A percentile compares a stretch with the other conserved stretches of the same genome.
Evolutionary conservation across 495 filamentous ascomycete species (phyloP).

Genomic region (Bombardia bombarda): DNA sequence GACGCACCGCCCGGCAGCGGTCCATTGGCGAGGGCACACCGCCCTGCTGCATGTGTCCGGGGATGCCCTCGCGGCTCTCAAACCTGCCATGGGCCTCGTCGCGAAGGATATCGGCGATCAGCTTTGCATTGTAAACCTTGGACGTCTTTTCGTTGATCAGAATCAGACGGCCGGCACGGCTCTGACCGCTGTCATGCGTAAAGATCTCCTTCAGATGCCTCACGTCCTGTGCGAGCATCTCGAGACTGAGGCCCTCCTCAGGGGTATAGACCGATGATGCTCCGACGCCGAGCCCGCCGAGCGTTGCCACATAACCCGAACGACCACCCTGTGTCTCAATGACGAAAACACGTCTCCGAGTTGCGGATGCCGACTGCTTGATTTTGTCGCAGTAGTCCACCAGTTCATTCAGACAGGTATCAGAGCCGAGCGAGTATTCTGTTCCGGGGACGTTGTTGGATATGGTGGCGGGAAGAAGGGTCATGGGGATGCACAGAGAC

Average conservation of each 20-base stretch:
- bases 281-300: conserved; percentile 81
- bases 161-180: conserved; percentile 86
- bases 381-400: conserved; percentile 95
- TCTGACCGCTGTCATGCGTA: conserved; percentile 77
- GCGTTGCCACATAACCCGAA: conserved; percentile 89
- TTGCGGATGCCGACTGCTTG: conserved; percentile 90
- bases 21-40: conserved; percentile 94
- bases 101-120: conserved; percentile 91
- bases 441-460: conserved; percentile 98
- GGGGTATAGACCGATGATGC: conserved; percentile 96
- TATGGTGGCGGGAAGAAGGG: conserved; percentile 89
- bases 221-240: conserved; percentile 89
- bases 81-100: conserved; percentile 89
- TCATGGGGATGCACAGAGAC: conserved; percentile 88
- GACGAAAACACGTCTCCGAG: conserved; percentile 88
- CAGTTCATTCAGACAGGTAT: conserved; percentile 96
- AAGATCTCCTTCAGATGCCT: conserved; percentile 83
- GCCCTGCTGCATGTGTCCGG: conserved; percentile 95
- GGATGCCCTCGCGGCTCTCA: conserved; percentile 87
- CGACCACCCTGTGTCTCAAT: conserved; percentile 95
- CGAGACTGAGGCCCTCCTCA: conserved; percentile 89
- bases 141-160: conserved; percentile 90
- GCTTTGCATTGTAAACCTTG: conserved; percentile 79
- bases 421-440: conserved; percentile 92
- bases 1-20: conserved; percentile 79